These are phyloP conservation scores for Puccinia polysora DNA, from an alignment of 1,284 basidiomycete species.

Conservation along the genomic window DNA sequence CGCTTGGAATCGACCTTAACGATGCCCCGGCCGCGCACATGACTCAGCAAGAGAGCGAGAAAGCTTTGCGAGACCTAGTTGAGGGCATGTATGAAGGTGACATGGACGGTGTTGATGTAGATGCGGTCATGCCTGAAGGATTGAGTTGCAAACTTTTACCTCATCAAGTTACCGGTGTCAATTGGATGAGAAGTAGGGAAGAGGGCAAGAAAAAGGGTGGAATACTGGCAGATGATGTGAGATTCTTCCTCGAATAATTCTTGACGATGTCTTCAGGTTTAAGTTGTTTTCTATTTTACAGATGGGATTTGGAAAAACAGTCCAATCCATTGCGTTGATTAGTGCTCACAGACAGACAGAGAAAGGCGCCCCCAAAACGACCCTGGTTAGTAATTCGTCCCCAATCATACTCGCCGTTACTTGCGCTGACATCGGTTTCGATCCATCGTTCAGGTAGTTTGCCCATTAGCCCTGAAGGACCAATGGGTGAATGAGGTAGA, in stretches of 20 bases:
- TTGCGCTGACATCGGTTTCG: conserved; percentile 13
- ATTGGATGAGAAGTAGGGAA: conserved; percentile 84
- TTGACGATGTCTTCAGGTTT: too few relatives aligned
- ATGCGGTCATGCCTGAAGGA: conserved; percentile 58
- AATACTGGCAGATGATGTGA: conserved; percentile 88
- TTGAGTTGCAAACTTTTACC: conserved; percentile 68
- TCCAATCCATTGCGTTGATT: conserved; percentile 80
- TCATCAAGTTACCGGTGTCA: conserved; percentile 76
- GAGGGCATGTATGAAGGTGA: conserved; percentile 59
- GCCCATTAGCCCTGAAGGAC: conserved; percentile 65
- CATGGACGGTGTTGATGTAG: conserved; percentile 64
- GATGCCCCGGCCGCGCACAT: conserved; percentile 43
- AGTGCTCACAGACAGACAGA: conserved; percentile 53
- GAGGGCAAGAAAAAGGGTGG: conserved; percentile 71
- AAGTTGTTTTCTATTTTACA: conserved; percentile 21
- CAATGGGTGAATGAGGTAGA: conserved; percentile 86
- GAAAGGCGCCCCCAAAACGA: conserved; percentile 30
- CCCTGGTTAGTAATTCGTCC: conserved; percentile 54
- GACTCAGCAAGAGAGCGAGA: conserved; percentile 57
- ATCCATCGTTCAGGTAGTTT: conserved; percentile 50
- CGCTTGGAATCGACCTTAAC: conserved; percentile 7
- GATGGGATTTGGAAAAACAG: conserved; percentile 71
- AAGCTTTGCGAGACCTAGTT: conserved; percentile 57
- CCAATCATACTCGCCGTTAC: neutral
- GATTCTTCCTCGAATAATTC: too few relatives aligned